Evolutionary conservation across 2,329 filamentous ascomycete species (phyloP).

Genomic region (Rosellinia necatrix): DNA sequence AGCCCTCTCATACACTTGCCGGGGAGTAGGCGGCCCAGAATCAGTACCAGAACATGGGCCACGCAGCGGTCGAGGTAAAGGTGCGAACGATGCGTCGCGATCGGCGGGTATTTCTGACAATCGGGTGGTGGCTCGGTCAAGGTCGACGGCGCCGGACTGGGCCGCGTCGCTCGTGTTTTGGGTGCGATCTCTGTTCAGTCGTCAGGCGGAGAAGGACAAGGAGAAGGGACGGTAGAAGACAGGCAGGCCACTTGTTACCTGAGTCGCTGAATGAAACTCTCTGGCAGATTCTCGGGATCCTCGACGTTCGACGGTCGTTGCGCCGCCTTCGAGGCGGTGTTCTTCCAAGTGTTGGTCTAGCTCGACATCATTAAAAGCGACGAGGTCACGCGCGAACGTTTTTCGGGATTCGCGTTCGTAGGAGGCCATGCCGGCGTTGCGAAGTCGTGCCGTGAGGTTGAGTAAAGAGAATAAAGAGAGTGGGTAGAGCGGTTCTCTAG

Average conservation of each 20-base stretch:
- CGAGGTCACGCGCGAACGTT: slow-evolving; percentile 3
- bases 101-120: slow-evolving; percentile 6
- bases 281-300: slow-evolving; percentile 14
- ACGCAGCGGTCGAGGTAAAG: too few species aligned
- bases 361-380: slow-evolving; percentile 3
- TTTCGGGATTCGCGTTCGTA: neutral
- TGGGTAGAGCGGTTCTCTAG: too few species aligned
- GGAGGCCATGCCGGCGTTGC: neutral
- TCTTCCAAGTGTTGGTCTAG: slow-evolving; percentile 12
- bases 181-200: neutral
- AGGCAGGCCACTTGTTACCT: neutral
- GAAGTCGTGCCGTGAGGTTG: neutral
- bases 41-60: too few species aligned
- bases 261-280: slow-evolving; percentile 17
- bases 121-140: slow-evolving; percentile 1
- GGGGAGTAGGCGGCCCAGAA: neutral
- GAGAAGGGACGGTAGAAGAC: neutral
- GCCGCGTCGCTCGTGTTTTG: neutral
- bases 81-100: neutral
- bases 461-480: too few species aligned
- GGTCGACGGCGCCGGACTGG: neutral
- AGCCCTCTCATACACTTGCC: neutral
- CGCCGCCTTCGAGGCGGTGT: neutral
- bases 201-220: neutral
- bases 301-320: neutral